Percentiles rank a stretch among this genome's conserved stretches.
These are phyloP conservation scores for Babesia bovis DNA, from an alignment of 169 alveolate species.

Conservation along the genomic window DNA sequence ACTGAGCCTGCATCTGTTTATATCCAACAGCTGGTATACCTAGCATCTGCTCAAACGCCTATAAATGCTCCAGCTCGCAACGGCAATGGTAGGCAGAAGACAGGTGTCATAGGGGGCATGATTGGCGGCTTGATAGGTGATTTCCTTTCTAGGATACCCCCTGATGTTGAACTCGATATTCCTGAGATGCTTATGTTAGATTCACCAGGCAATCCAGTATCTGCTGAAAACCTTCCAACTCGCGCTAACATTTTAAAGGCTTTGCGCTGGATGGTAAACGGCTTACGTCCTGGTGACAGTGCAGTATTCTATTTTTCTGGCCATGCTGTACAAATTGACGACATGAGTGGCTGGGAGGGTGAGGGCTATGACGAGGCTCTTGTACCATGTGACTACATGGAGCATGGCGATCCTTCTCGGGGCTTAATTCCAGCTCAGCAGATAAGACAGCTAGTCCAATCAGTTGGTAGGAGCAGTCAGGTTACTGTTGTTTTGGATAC, in stretches of 20 bases:
- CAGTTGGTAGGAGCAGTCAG: slow-evolving; percentile 70
- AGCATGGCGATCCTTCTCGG: slow-evolving; percentile 68
- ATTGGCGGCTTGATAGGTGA: slow-evolving; percentile 34
- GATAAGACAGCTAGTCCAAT: slow-evolving; percentile 74
- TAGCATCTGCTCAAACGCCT: background rate
- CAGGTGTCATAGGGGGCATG: slow-evolving; percentile 63
- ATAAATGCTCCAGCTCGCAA: slow-evolving; percentile 4
- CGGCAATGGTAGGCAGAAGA: slow-evolving; percentile 29
- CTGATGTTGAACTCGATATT: slow-evolving; percentile 64
- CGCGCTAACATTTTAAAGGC: slow-evolving; percentile 80
- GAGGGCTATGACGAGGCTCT: slow-evolving; percentile 91
- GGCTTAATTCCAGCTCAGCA: slow-evolving; percentile 81
- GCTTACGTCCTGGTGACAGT: slow-evolving; percentile 78
- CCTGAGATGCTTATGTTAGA: slow-evolving; percentile 71
- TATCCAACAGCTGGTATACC: slow-evolving; percentile 49
- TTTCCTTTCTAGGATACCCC: slow-evolving; percentile 10
- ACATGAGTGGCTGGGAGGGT: slow-evolving; percentile 89
- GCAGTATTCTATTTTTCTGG: slow-evolving; percentile 87
- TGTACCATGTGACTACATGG: slow-evolving; percentile 83
- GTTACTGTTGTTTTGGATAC: slow-evolving; percentile 84
- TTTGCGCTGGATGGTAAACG: slow-evolving; percentile 84
- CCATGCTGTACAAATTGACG: slow-evolving; percentile 87
- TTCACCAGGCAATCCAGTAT: slow-evolving; percentile 59
- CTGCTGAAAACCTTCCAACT: slow-evolving; percentile 74
- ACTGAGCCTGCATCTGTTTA: slow-evolving; percentile 78